These are phyloP conservation scores for Coemansia pectinata DNA, from an alignment of 192 early-diverging fungal genomes.

Conservation along the genomic window DNA sequence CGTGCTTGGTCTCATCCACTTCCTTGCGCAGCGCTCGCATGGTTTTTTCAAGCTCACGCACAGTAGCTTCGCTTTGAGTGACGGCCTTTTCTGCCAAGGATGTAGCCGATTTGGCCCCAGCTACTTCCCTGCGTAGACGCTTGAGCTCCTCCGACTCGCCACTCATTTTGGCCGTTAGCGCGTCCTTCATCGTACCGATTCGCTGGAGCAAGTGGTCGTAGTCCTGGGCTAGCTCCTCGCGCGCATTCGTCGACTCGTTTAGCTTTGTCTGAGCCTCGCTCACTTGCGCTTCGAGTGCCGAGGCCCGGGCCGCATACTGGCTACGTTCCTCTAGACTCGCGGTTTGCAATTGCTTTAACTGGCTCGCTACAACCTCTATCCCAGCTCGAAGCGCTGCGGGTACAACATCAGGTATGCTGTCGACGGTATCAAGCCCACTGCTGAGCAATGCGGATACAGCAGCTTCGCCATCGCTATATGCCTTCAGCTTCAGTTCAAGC, in stretches of 20 bases:
- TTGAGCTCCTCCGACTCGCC: constrained; percentile 68
- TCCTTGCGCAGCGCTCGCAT: constrained; percentile 18
- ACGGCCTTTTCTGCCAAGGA: not conserved
- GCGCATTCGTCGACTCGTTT: constrained; percentile 34
- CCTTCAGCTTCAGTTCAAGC: constrained; percentile 14
- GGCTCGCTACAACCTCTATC: constrained; percentile 14
- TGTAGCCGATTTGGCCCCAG: constrained; percentile 15
- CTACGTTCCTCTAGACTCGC: not conserved
- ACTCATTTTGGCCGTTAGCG: constrained; percentile 78
- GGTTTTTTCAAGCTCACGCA: not conserved
- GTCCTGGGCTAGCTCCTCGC: constrained; percentile 53
- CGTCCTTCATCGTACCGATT: constrained; percentile 77
- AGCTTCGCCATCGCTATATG: constrained; percentile 10
- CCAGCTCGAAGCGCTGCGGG: constrained; percentile 24
- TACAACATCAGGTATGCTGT: constrained; percentile 23
- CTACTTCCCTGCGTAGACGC: constrained; percentile 40
- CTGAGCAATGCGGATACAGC: constrained; percentile 13
- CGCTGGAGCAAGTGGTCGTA: constrained; percentile 73
- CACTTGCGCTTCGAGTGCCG: constrained; percentile 27
- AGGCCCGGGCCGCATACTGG: constrained; percentile 6
- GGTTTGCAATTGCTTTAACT: constrained; percentile 7
- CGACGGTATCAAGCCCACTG: not conserved
- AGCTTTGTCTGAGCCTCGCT: constrained; percentile 24
- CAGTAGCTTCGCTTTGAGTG: constrained; percentile 10
- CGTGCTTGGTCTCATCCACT: constrained; percentile 27